These are phyloP conservation scores for Candida wancherniae DNA, from an alignment of 805 yeast genomes.

Conservation along the genomic window DNA sequence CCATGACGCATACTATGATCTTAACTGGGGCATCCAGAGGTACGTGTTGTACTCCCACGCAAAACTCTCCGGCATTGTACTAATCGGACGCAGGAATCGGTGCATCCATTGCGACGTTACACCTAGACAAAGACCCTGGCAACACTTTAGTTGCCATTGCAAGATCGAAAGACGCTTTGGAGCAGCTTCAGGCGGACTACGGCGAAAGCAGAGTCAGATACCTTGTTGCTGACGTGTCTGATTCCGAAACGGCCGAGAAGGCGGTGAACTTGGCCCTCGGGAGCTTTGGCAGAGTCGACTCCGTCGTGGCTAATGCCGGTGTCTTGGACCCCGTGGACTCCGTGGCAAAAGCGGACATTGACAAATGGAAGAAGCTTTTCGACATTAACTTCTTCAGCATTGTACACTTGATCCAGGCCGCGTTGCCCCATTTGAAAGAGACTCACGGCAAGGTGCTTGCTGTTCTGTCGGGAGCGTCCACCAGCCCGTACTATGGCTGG, in stretches of 20 bases:
- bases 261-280: slow-evolving; percentile 43
- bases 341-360: slow-evolving; percentile 48
- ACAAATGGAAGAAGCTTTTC: slow-evolving; percentile 58
- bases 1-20: slow-evolving; percentile 19
- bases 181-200: slow-evolving; percentile 36
- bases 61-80: slow-evolving; percentile 27
- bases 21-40: slow-evolving; percentile 21
- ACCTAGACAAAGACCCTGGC: slow-evolving; percentile 34
- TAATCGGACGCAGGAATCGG: slow-evolving; percentile 63
- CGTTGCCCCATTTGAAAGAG: slow-evolving; percentile 55
- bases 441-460: slow-evolving; percentile 63
- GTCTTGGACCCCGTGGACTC: slow-evolving; percentile 70
- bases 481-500: slow-evolving; percentile 65
- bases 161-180: slow-evolving; percentile 50
- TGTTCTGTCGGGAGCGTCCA: slow-evolving; percentile 88
- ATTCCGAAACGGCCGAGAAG: slow-evolving; percentile 27
- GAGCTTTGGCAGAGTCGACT: slow-evolving; percentile 55
- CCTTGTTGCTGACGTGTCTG: slow-evolving; percentile 59
- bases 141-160: slow-evolving; percentile 65
- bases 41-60: slow-evolving; percentile 5
- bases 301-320: slow-evolving; percentile 77
- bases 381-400: slow-evolving; percentile 78
- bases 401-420: slow-evolving; percentile 50
- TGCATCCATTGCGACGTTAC: slow-evolving; percentile 55
- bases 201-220: slow-evolving; percentile 47